These are phyloP conservation scores for Porpolomopsis calyptriformis DNA, from an alignment of 768 basidiomycete species.

Conservation along the genomic window DNA sequence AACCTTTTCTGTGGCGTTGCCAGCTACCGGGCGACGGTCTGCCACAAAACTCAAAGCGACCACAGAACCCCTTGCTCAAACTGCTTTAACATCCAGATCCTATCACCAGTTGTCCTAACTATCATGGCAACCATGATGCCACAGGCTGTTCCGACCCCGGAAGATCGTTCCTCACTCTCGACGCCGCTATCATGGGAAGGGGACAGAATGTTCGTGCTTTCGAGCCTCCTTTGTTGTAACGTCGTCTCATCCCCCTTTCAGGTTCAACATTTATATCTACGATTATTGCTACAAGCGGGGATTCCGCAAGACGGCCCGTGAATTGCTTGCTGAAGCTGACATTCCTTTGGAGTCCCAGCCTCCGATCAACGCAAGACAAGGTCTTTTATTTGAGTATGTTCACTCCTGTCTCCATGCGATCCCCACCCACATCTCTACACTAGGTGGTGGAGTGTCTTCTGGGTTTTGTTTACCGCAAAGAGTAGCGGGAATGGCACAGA, in stretches of 20 bases:
- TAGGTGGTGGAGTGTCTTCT: constrained; percentile 88
- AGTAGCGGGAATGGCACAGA: constrained; percentile 56
- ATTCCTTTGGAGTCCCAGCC: constrained; percentile 51
- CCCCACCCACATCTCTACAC: constrained; percentile 5
- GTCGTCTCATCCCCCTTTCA: constrained; percentile 19
- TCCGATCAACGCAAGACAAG: constrained; percentile 76
- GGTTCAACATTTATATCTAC: constrained; percentile 86
- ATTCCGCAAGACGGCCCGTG: constrained; percentile 58
- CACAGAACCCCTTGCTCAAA: too few relatives aligned
- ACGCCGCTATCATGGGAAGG: constrained; percentile 62
- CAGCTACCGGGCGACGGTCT: too few relatives aligned
- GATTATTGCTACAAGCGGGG: constrained; percentile 80
- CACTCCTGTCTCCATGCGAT: constrained; percentile 5
- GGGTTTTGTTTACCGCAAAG: constrained; percentile 77
- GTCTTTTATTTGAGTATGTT: constrained; percentile 72
- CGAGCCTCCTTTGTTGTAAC: constrained; percentile 9
- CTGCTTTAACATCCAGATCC: neutral
- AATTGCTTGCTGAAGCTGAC: constrained; percentile 58
- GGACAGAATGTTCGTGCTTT: constrained; percentile 60
- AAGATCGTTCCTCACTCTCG: constrained; percentile 11
- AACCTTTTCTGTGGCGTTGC: too few relatives aligned
- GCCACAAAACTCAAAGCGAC: too few relatives aligned
- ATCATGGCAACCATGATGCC: constrained; percentile 23
- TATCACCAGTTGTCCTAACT: too few relatives aligned
- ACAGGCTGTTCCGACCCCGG: constrained; percentile 14